Percentiles rank a stretch among this genome's conserved stretches.
Conservation (phyloP, 192 early-diverging fungal species). For the Rhizophagus prolifer region DNA sequence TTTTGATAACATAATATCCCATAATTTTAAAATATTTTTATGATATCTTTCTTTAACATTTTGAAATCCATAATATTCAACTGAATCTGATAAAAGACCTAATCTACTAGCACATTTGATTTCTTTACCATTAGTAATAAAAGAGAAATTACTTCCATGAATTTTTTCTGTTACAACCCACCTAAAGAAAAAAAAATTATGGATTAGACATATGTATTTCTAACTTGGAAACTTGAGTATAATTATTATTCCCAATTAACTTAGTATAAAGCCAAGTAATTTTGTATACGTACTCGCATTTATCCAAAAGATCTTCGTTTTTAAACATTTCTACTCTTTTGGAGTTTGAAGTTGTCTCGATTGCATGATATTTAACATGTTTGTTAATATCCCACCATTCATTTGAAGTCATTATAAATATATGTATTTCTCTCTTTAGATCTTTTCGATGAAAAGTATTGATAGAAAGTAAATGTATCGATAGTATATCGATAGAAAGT, state of each 20-base stretch:
- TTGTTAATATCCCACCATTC: neutral
- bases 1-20: neutral
- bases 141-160: slow-evolving; percentile 11
- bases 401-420: too few relatives aligned
- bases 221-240: too few relatives aligned
- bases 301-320: neutral
- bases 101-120: slow-evolving; percentile 2
- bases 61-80: neutral
- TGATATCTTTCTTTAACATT: neutral
- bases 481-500: too few relatives aligned
- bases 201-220: too few relatives aligned
- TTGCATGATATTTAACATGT: neutral
- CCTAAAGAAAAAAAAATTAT: neutral
- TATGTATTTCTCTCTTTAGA: too few relatives aligned
- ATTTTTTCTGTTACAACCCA: slow-evolving; percentile 3
- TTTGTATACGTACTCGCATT: neutral
- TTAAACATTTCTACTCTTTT: neutral
- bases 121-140: slow-evolving; percentile 1
- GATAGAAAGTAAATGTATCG: too few relatives aligned
- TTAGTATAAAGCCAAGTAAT: too few relatives aligned
- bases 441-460: too few relatives aligned
- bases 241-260: too few relatives aligned
- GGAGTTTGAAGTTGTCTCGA: neutral
- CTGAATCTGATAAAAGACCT: neutral
- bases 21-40: neutral